Conservation (phyloP, 2,329 filamentous ascomycete species). For the Akanthomyces muscarius region DNA sequence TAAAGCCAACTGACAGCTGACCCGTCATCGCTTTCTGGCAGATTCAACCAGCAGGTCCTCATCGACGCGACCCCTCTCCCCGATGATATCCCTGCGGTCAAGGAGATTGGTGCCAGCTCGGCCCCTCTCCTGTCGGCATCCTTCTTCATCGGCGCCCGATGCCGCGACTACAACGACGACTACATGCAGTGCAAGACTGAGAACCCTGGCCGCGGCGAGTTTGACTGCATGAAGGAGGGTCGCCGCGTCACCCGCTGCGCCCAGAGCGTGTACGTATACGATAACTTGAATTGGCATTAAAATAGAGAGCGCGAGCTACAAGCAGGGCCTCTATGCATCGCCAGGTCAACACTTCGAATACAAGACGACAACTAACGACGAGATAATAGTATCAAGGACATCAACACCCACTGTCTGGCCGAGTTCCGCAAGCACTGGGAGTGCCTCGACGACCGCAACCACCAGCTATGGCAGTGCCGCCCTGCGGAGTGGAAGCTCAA, state of each 20-base stretch:
- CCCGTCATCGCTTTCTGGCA: conserved; percentile 37
- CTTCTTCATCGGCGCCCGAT: conserved; percentile 96
- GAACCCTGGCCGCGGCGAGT: conserved; percentile 82
- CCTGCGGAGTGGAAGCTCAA: conserved; percentile 85
- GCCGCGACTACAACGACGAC: conserved; percentile 95
- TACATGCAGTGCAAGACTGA: conserved; percentile 99
- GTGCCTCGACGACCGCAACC: conserved; percentile 96
- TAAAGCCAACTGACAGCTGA: conserved; percentile 23
- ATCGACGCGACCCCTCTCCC: conserved; percentile 96
- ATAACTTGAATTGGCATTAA: background rate
- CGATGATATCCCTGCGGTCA: conserved; percentile 83
- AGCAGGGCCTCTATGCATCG: background rate
- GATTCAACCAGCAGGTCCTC: conserved; percentile 91
- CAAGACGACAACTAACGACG: background rate
- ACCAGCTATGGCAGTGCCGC: conserved; percentile 94
- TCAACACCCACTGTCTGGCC: conserved; percentile 89
- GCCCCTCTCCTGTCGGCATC: conserved; percentile 87
- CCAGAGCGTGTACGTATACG: conserved; percentile 76
- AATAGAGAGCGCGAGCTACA: background rate
- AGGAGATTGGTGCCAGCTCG: conserved; percentile 89
- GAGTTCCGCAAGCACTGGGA: conserved; percentile 93
- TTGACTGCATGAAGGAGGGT: conserved; percentile 94
- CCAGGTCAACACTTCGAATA: background rate
- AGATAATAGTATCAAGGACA: conserved; percentile 71
- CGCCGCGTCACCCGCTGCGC: conserved; percentile 95